A percentile compares a stretch with the other conserved stretches of the same genome.
These are phyloP conservation scores for Neonectria ditissima DNA, from an alignment of 2,329 filamentous ascomycete species.

Conservation along the genomic window DNA sequence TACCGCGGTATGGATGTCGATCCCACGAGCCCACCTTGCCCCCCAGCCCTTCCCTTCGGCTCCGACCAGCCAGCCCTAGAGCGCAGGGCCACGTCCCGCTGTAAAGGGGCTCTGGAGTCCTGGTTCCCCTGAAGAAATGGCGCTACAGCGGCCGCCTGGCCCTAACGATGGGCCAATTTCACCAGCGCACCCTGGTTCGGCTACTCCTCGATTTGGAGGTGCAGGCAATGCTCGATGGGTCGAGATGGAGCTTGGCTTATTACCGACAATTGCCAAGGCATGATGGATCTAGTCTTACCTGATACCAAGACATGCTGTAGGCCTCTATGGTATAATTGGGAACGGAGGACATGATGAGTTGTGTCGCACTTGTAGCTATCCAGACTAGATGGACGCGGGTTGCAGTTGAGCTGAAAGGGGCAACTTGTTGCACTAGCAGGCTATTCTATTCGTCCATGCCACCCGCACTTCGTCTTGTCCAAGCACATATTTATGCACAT, in stretches of 20 bases:
- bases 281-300: conserved; percentile 9
- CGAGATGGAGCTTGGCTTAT: conserved; percentile 18
- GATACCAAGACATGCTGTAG: conserved; percentile 1
- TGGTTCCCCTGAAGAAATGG: neutral
- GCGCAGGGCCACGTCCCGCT: conserved; percentile 9
- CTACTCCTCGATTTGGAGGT: conserved; percentile 19
- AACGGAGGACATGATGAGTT: neutral
- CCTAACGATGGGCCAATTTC: neutral
- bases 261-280: conserved; percentile 21
- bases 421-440: neutral
- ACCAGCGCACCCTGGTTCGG: conserved; percentile 5
- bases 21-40: conserved; percentile 5
- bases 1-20: neutral
- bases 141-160: neutral
- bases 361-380: neutral
- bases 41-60: conserved; percentile 3
- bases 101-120: conserved; percentile 1
- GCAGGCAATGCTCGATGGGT: conserved; percentile 3
- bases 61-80: neutral
- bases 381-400: neutral
- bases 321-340: neutral
- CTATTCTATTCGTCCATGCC: neutral
- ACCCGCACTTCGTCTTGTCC: neutral
- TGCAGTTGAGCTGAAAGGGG: conserved; percentile 4
- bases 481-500: neutral